phyloP scores from a whole-genome alignment of 257 asterid genomes.

The Paraleonurus japonicus region DNA sequence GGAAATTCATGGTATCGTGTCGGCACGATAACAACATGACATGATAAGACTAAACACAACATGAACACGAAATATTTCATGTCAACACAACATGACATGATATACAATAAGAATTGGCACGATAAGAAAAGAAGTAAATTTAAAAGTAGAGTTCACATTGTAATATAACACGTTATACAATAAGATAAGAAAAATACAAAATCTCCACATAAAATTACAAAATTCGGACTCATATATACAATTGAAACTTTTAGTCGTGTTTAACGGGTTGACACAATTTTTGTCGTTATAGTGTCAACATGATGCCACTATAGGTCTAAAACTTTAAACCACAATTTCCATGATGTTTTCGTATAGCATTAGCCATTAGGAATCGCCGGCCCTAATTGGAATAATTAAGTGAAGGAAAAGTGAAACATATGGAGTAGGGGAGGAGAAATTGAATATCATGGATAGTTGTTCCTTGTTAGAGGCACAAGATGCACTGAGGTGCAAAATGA shows the following conservation, averaged over 20 bases:
- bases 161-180: not conserved
- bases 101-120: not conserved
- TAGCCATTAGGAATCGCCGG: not conserved
- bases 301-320: not conserved
- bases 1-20: not conserved
- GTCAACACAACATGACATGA: not conserved
- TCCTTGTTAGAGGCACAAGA: not conserved
- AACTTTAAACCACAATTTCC: not conserved
- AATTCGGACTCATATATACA: not conserved
- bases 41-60: not conserved
- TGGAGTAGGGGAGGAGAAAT: not conserved
- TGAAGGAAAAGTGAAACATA: not conserved
- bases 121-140: not conserved
- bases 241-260: not conserved
- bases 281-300: not conserved
- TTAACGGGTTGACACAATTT: not conserved
- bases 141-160: not conserved
- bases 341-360: not conserved
- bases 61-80: not conserved
- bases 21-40: not conserved
- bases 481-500: not conserved
- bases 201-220: not conserved
- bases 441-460: not conserved
- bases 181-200: not conserved
- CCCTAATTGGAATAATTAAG: not conserved